A percentile compares a stretch with the other conserved stretches of the same genome.
phyloP scores from a whole-genome alignment of 176 grass and related monocot species.

The Aechmea fasciata region DNA sequence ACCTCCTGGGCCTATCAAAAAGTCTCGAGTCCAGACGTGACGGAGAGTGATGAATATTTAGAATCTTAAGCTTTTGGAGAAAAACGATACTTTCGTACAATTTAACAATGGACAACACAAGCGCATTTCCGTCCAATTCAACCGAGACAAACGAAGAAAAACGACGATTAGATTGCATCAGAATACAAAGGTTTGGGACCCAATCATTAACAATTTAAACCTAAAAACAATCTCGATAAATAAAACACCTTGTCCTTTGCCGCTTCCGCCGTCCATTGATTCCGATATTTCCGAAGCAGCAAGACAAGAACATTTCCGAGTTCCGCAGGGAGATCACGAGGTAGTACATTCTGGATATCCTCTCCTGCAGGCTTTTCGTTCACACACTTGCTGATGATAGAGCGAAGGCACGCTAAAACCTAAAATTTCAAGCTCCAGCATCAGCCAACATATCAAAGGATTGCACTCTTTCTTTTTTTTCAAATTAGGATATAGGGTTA shows the following conservation, averaged over 20 bases:
- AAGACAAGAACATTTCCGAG: background rate
- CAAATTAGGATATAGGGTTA: too few relatives aligned
- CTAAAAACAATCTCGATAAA: background rate
- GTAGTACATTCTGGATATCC: conserved; percentile 8
- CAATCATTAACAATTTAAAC: too few relatives aligned
- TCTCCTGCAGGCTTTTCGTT: conserved; percentile 13
- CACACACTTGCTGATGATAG: conserved; percentile 12
- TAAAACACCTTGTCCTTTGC: conserved; percentile 10
- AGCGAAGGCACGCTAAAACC: conserved; percentile 19
- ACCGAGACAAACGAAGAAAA: too few relatives aligned
- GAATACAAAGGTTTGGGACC: too few relatives aligned
- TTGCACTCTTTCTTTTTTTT: background rate
- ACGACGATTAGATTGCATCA: too few relatives aligned
- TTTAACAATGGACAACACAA: too few relatives aligned
- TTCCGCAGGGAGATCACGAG: conserved; percentile 7
- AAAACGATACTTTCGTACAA: too few relatives aligned
- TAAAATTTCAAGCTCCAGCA: background rate
- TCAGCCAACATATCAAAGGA: background rate
- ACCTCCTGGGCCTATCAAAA: too few relatives aligned
- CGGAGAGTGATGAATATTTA: too few relatives aligned
- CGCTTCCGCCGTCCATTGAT: conserved; percentile 18
- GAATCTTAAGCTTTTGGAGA: too few relatives aligned
- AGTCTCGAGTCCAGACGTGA: too few relatives aligned
- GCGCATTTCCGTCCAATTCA: too few relatives aligned
- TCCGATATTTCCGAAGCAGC: conserved; percentile 2